Conservation (phyloP, 2,329 filamentous ascomycete genomes). For the Albophoma yamanashiensis region DNA sequence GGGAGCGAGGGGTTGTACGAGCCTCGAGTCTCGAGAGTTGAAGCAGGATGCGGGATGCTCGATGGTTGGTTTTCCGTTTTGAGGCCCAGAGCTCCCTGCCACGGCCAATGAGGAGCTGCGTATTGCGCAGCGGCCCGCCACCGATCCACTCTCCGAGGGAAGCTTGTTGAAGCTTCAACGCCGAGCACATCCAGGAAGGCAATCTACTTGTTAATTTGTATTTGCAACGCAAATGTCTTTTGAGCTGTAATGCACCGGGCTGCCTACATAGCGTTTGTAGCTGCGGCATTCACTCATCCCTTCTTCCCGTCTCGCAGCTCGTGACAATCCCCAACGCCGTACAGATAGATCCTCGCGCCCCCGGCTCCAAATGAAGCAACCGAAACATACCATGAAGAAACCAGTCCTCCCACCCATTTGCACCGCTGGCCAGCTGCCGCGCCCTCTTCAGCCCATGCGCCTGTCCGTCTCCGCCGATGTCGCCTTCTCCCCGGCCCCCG, state of each 20-base stretch:
- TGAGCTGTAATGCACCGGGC: neutral
- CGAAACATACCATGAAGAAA: neutral
- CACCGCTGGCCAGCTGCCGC: neutral
- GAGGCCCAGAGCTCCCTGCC: neutral
- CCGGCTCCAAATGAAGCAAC: neutral
- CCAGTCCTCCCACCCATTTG: neutral
- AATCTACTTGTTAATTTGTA: neutral
- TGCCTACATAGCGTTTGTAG: too few relatives aligned
- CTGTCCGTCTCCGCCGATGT: constrained; percentile 43
- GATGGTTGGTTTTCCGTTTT: neutral
- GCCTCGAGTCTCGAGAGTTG: neutral
- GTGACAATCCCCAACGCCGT: neutral
- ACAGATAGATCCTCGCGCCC: neutral
- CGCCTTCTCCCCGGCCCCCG: constrained; percentile 46
- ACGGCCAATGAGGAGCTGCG: neutral
- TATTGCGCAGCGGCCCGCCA: neutral
- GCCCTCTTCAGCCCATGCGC: constrained; percentile 27
- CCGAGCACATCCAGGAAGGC: too few relatives aligned
- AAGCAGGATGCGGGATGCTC: neutral
- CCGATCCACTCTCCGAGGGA: neutral
- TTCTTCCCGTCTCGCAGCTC: neutral
- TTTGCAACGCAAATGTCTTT: neutral
- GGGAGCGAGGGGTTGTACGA: too few relatives aligned
- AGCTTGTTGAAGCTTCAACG: neutral
- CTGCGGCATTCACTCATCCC: neutral